phyloP scores from a whole-genome alignment of 2,329 filamentous ascomycete species.

The Phaeosphaeriaceae sp. region DNA sequence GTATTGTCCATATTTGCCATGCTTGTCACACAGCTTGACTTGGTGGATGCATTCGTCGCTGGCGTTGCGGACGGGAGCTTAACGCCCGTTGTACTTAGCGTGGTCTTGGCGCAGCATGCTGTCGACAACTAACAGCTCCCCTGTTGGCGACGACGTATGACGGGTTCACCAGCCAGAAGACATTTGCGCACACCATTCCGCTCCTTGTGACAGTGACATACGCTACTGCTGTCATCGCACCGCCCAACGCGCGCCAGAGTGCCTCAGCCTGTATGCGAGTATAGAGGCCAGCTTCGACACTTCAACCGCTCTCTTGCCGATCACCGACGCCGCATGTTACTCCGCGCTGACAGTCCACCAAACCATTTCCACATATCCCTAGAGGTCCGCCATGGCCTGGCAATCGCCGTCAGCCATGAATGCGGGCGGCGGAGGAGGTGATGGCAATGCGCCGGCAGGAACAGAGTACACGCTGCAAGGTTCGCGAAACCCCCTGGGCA shows the following conservation, averaged over 20 bases:
- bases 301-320: conserved; percentile 28
- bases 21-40: conserved; percentile 12
- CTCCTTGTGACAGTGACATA: background rate
- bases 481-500: conserved; percentile 41
- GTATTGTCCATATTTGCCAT: background rate
- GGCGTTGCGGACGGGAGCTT: background rate
- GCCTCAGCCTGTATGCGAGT: conserved; percentile 25
- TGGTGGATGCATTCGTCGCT: conserved; percentile 11
- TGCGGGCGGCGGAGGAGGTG: conserved; percentile 59
- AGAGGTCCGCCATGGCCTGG: conserved; percentile 67
- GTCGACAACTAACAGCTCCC: conserved; percentile 21
- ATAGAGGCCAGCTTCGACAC: conserved; percentile 30
- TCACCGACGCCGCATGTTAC: conserved; percentile 39
- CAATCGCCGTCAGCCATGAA: conserved; percentile 71
- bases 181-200: conserved; percentile 17
- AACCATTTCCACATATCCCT: conserved; percentile 25
- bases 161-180: background rate
- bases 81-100: background rate
- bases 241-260: conserved; percentile 12
- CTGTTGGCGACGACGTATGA: conserved; percentile 13
- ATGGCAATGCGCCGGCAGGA: conserved; percentile 61
- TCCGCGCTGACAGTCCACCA: conserved; percentile 30
- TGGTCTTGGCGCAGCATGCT: conserved; percentile 12
- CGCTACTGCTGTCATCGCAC: background rate
- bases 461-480: conserved; percentile 78